Evolutionary conservation across 176 grass and related monocot species (phyloP), one percentile per base, ranked within the genome.

Genomic region (Olyra latifolia): DNA sequence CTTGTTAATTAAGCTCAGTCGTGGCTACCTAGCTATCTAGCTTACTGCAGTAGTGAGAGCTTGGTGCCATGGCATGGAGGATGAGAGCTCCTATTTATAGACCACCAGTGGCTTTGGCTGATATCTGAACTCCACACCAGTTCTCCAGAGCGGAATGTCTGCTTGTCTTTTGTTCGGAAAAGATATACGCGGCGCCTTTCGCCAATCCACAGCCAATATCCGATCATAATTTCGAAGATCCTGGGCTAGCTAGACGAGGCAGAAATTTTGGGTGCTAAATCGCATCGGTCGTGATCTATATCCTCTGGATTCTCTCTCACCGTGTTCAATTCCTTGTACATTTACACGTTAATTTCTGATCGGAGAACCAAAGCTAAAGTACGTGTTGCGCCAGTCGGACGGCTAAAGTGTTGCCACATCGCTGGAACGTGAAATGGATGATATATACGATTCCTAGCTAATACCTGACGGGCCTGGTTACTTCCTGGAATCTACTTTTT

Each of bases 31-130:
- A 77, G 20, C 35, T 35, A 35, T 15, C 42, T 43, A 77, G 20
- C 35, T 73, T 25, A 11, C 69, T 20, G 55, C 41, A 45, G 40
- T 74, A 45, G 40, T 74, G 57, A 43, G 32, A 50, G 45, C 61
- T 53, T 59, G 47, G 25, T 65, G 64, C 19, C 16, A 24, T 28
- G 56, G 30, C 25, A 67, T 65, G 42, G 35, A 32, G 61, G 12
- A 27, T 75, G 32, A 35, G 58, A 23, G 32, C 44, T 62, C 9
- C 53, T 76, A 84, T 85, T 80, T 89, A 89, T 89, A 89, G 48
- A 27, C 48, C 19, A 10, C 6, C 19, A 65, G 19, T 64, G 42
- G 59, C 20, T 30, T 30, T 62, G 27, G 3, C 27, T 38, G 22
- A 40, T 32, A 71, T 50, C 42, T 24, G 12, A 35, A 66, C 52